A percentile compares a stretch with the other conserved stretches of the same genome.
These are phyloP conservation scores for Lentinula lateritia DNA, from an alignment of 768 basidiomycete genomes.

Conservation along the genomic window DNA sequence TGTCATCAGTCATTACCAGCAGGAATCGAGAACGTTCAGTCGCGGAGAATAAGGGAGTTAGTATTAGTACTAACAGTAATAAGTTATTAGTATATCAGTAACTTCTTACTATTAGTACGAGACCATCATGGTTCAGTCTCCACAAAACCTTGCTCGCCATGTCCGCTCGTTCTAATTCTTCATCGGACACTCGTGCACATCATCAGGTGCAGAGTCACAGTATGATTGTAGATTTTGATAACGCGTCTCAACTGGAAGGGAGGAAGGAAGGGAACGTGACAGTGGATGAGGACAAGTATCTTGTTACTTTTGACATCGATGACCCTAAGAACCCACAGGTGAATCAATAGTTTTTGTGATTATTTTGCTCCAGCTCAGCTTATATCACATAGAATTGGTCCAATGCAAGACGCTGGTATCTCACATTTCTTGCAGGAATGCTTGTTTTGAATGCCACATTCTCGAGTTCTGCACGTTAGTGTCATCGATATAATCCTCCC, in stretches of 20 bases:
- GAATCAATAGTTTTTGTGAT: not conserved
- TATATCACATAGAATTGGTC: slow-evolving; percentile 43
- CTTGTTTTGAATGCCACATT: slow-evolving; percentile 58
- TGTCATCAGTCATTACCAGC: not conserved
- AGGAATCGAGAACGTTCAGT: not conserved
- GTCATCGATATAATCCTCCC: not conserved
- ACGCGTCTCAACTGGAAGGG: not conserved
- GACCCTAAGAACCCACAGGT: slow-evolving; percentile 47
- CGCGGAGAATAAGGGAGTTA: not conserved
- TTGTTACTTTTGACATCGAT: slow-evolving; percentile 28
- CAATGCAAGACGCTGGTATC: slow-evolving; percentile 37
- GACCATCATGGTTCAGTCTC: not conserved
- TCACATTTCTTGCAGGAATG: slow-evolving; percentile 42
- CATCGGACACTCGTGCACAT: not conserved
- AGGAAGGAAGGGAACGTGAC: not conserved
- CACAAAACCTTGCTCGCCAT: not conserved
- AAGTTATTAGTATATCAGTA: too few species aligned
- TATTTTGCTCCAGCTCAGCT: slow-evolving; percentile 6
- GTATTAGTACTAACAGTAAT: too few species aligned
- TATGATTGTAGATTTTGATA: not conserved
- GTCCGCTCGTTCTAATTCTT: not conserved
- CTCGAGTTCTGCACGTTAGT: slow-evolving; percentile 51
- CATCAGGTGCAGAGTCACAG: not conserved
- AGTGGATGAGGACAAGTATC: slow-evolving; percentile 21
- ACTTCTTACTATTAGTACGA: not conserved